Evolutionary conservation across 257 asterid genomes (phyloP), one percentile per base, ranked within the genome.

Genomic region (Petrea volubilis): DNA sequence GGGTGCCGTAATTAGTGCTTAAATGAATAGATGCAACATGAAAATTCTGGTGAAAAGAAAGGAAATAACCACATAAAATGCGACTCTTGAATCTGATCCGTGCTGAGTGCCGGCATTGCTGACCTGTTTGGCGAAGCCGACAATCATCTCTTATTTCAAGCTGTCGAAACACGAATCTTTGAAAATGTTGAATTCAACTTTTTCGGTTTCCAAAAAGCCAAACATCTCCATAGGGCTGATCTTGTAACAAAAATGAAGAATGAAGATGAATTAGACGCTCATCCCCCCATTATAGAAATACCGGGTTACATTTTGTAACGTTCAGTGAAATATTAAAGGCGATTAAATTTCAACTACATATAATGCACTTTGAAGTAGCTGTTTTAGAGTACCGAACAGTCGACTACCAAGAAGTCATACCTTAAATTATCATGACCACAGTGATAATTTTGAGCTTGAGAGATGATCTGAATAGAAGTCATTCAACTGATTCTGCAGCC

Each of bases 401-500:
- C n/a, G n/a, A n/a, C 25, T 5, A n/a, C 56, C 70, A 68, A 29
- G 67, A 75, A 69, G 52, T 12, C 44, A 7, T 82, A 79, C 87
- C 87, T 84, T 43, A 21, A 14, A 25, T 10, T 47, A 21, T 25
- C 23, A 28, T 24, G 28, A n/a, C 40, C 74, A 24, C 51, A 15
- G 31, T 9, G 64, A 56, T 38, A 15, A 41, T 14, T 63, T 18
- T n/a, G 67, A 66, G 25, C 18, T 15, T 10, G 53, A 55, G 25
- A 20, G 73, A 44, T 34, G 63, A 71, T 28, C 57, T 28, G 34
- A 56, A 44, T 17, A 68, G 24, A 46, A 36, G 33, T 85, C 78
- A 86, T 40, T 74, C 73, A 38, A 68, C 65, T 40, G 81, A 75
- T 60, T 83, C 86, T 64, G 68, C 75, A 5, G 83, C 57, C 84